Evolutionary conservation across 2,329 filamentous ascomycete genomes (phyloP).

Genomic region (Epichloe glyceriae): DNA sequence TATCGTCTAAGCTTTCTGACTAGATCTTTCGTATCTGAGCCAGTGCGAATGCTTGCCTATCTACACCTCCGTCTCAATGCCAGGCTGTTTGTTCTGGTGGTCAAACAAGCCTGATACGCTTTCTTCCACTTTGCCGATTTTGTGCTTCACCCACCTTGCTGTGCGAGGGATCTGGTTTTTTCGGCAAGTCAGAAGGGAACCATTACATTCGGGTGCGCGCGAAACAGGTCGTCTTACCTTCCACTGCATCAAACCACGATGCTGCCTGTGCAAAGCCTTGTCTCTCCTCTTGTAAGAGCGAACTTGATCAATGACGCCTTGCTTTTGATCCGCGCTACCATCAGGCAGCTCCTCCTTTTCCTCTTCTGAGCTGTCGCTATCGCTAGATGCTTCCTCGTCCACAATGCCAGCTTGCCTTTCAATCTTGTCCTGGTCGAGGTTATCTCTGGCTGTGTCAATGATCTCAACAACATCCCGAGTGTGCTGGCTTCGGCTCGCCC

Average conservation of each 20-base stretch:
- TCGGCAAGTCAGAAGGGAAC: neutral
- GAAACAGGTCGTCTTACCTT: slow-evolving; percentile 18
- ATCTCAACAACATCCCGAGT: slow-evolving; percentile 31
- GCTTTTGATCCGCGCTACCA: slow-evolving; percentile 25
- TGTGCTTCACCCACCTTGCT: slow-evolving; percentile 38
- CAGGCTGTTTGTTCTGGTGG: slow-evolving; percentile 43
- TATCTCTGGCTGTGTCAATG: slow-evolving; percentile 28
- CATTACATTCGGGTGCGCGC: neutral
- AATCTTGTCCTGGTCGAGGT: slow-evolving; percentile 17
- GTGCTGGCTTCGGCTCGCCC: slow-evolving; percentile 22
- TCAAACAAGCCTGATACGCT: slow-evolving; percentile 44
- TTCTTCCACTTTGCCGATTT: slow-evolving; percentile 43
- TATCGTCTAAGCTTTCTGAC: no score
- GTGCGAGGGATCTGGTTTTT: slow-evolving; percentile 25
- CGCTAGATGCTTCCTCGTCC: slow-evolving; percentile 18
- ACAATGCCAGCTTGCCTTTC: slow-evolving; percentile 24
- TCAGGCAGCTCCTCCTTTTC: slow-evolving; percentile 26
- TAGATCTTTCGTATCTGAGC: no score
- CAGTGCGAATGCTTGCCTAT: no score
- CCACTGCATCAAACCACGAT: slow-evolving; percentile 66
- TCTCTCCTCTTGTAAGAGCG: slow-evolving; percentile 48
- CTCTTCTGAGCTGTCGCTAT: slow-evolving; percentile 21
- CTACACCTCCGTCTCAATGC: slow-evolving; percentile 58
- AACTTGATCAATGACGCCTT: slow-evolving; percentile 35
- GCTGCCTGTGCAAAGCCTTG: slow-evolving; percentile 48